Evolutionary conservation across 1,284 basidiomycete genomes (phyloP), one percentile per base, ranked within the genome.

Genomic region (Pseudozyma thailandica): DNA sequence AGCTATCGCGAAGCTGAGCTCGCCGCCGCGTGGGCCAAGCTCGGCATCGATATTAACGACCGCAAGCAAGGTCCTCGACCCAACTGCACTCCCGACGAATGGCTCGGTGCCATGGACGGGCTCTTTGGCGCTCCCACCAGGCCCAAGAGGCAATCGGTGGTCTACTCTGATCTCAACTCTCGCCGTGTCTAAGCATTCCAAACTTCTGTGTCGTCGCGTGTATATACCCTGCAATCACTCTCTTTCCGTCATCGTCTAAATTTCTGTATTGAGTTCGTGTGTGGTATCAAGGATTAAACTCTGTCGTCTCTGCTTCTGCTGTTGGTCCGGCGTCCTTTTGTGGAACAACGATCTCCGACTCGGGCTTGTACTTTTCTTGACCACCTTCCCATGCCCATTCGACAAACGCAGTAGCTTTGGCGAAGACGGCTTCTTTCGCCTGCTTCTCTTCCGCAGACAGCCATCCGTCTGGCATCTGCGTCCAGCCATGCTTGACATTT

Each of bases 381-480:
- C 46, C 38, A 8, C 63, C 69, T 18, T 35, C 42, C 70, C 70
- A 72, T 6, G 70, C 70, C 70, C 70, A 72, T 7, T 53, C 41
- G 20, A 59, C 49, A 20, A 72, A 72, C 4, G 64, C 64, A 5
- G 46, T 50, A 4, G 64, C 70, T 46, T 72, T 63, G 10, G 51
- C 18, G 18, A 68, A 72, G 13, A 56, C 52, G 1, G 37, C 64
- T 10, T 68, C 37, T 31, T 64, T 68, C 2, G 64, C 59, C 12
- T 53, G 39, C 35, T 54, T 63, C 20, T 72, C 70, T 20, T 68
- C 54, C 4, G 47, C 26, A 2, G 41, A 53, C 10, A 72, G 60
- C 70, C 70, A 72, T 21, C 70, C 56, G 18, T 72, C 64, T 2
- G 70, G 70, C 70, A 72, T 72, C 50, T 72, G 70, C 0, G 70